A percentile compares a stretch with the other conserved stretches of the same genome.
Conservation (phyloP, 1,139 yeast genomes). For the Yamadazyma siamensis region DNA sequence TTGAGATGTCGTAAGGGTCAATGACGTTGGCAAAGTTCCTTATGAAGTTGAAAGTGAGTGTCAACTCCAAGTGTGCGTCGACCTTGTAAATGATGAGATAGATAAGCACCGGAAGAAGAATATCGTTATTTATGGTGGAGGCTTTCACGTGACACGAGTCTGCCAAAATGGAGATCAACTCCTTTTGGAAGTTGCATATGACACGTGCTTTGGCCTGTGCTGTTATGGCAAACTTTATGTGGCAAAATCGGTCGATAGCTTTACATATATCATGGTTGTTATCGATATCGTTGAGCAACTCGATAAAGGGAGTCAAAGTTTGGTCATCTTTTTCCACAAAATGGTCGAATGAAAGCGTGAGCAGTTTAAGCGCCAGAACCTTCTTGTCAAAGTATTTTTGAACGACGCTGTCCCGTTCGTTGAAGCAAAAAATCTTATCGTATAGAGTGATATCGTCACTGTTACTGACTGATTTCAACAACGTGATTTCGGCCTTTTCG, state of each 20-base stretch:
- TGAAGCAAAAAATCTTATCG: conserved; percentile 39
- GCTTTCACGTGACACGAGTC: conserved; percentile 15
- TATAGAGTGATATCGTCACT: conserved; percentile 29
- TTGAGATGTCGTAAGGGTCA: conserved; percentile 26
- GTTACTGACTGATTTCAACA: conserved; percentile 24
- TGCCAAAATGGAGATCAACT: conserved; percentile 23
- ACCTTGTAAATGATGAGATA: conserved; percentile 30
- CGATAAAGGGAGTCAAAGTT: conserved; percentile 12
- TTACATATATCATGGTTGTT: conserved; percentile 12
- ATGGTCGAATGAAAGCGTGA: conserved; percentile 26
- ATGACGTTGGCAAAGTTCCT: conserved; percentile 33
- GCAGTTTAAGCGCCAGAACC: conserved; percentile 21
- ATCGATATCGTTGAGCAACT: conserved; percentile 16
- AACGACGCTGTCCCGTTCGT: conserved; percentile 35
- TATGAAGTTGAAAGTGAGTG: conserved; percentile 36
- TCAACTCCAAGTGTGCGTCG: conserved; percentile 23
- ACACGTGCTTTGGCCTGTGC: conserved; percentile 31
- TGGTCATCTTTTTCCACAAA: conserved; percentile 25
- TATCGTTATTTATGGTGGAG: conserved; percentile 35
- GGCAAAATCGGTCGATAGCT: conserved; percentile 10
- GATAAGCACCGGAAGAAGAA: conserved; percentile 38
- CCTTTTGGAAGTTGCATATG: conserved; percentile 32
- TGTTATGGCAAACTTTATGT: conserved; percentile 20
- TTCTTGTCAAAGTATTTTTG: conserved; percentile 39
- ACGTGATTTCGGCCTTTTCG: conserved; percentile 30